Conservation (phyloP, 208 protist genomes). For the Trypanosoma grayi region DNA sequence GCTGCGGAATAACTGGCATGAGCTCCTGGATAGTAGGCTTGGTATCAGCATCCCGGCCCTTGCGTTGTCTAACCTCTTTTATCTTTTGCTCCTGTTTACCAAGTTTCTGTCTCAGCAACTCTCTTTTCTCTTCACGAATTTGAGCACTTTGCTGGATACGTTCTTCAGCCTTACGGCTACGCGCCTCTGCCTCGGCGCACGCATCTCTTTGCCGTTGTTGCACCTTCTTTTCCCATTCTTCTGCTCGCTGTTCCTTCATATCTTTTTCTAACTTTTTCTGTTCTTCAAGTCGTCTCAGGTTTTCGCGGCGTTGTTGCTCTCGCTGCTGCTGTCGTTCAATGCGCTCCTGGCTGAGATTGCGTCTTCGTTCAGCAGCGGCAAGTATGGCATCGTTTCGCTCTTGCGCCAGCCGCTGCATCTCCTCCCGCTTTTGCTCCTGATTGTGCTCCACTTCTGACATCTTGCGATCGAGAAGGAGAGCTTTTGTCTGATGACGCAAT, state of each 20-base stretch:
- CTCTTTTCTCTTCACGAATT: conserved; percentile 28
- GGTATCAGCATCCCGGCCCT: conserved; percentile 40
- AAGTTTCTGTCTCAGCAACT: conserved; percentile 25
- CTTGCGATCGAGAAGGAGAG: conserved; percentile 60
- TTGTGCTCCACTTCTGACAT: conserved; percentile 81
- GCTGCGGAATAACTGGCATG: conserved; percentile 40
- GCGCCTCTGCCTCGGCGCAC: conserved; percentile 30
- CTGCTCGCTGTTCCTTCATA: conserved; percentile 28
- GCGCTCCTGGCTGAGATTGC: conserved; percentile 69
- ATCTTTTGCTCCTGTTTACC: conserved; percentile 80
- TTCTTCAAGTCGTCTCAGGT: conserved; percentile 31
- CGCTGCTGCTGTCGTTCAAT: conserved; percentile 64
- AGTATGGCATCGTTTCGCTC: conserved; percentile 73
- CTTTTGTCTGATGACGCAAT: conserved; percentile 67
- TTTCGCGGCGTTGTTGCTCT: conserved; percentile 53
- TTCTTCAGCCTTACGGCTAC: conserved; percentile 25
- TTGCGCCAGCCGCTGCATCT: conserved; percentile 47
- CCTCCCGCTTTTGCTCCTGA: conserved; percentile 71
- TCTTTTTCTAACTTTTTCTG: conserved; percentile 37
- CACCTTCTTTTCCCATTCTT: conserved; percentile 38
- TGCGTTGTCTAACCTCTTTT: conserved; percentile 51
- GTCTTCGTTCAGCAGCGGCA: conserved; percentile 68
- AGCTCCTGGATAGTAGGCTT: conserved; percentile 39
- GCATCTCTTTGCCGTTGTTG: conserved; percentile 31
- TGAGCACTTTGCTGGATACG: conserved; percentile 37